Conservation (phyloP, 371 early-diverging fungal species). For the Mucor mucedo region DNA sequence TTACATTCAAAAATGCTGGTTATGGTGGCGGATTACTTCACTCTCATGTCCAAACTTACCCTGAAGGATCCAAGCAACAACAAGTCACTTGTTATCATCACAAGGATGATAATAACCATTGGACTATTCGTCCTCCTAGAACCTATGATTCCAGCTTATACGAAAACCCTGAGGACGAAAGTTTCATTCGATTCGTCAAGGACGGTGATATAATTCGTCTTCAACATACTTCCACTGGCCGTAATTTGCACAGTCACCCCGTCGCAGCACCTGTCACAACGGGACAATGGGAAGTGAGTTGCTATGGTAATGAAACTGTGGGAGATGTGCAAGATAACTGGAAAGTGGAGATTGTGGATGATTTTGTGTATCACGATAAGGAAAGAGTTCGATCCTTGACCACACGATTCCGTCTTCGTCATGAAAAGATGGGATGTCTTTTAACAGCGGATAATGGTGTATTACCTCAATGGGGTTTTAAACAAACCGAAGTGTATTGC, state of each 20-base stretch:
- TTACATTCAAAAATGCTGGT: slow-evolving; percentile 89
- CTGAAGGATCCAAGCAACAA: slow-evolving; percentile 93
- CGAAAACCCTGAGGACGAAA: slow-evolving; percentile 47
- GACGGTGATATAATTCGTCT: slow-evolving; percentile 88
- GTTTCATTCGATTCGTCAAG: slow-evolving; percentile 63
- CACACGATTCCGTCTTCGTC: slow-evolving; percentile 89
- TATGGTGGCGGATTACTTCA: slow-evolving; percentile 97
- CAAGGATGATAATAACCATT: slow-evolving; percentile 97
- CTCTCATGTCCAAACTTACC: slow-evolving; percentile 96
- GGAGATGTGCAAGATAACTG: slow-evolving; percentile 91
- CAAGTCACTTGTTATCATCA: slow-evolving; percentile 99
- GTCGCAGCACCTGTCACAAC: slow-evolving; percentile 86
- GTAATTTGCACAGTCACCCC: slow-evolving; percentile 87
- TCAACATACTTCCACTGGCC: slow-evolving; percentile 73
- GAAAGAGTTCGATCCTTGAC: slow-evolving; percentile 76
- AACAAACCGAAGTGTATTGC: slow-evolving; percentile 95
- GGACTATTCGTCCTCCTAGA: slow-evolving; percentile 67
- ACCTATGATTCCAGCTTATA: slow-evolving; percentile 36
- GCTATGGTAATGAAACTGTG: slow-evolving; percentile 75
- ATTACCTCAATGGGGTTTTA: slow-evolving; percentile 99
- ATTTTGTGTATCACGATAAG: slow-evolving; percentile 45
- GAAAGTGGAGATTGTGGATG: slow-evolving; percentile 88
- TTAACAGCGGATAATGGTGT: slow-evolving; percentile 77
- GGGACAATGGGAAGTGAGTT: slow-evolving; percentile 86
- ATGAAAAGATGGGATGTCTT: slow-evolving; percentile 81